These are phyloP conservation scores for Carpinus viminea DNA, from an alignment of 306 rosid species.

Conservation along the genomic window DNA sequence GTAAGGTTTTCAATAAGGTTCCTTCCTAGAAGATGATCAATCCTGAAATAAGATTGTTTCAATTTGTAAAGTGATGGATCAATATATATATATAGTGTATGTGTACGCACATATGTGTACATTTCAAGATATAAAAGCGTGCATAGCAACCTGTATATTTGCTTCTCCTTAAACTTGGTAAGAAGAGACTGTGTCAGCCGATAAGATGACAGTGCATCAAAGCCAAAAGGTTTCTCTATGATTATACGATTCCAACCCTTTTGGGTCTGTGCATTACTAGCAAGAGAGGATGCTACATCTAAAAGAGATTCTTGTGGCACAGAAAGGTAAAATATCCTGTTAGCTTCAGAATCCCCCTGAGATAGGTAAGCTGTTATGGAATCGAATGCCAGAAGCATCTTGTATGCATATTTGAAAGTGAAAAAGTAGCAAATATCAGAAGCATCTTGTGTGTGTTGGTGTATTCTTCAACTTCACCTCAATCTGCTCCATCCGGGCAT, in stretches of 20 bases:
- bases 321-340: slow-evolving; percentile 93
- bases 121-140: slow-evolving; percentile 6
- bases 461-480: slow-evolving; percentile 57
- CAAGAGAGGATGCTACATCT: slow-evolving; percentile 72
- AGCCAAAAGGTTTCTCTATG: slow-evolving; percentile 90
- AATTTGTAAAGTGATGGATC: slow-evolving; percentile 17
- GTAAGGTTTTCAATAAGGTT: slow-evolving; percentile 92
- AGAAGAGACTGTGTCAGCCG: slow-evolving; percentile 78
- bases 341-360: slow-evolving; percentile 71
- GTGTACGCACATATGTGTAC: slow-evolving; percentile 16
- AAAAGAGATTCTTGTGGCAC: slow-evolving; percentile 92
- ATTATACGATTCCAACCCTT: slow-evolving; percentile 96
- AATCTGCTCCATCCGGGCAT: slow-evolving; percentile 69
- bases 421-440: slow-evolving; percentile 15
- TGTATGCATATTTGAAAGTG: slow-evolving; percentile 16
- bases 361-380: slow-evolving; percentile 46
- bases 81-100: neutral
- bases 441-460: neutral
- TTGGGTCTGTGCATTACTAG: slow-evolving; percentile 70
- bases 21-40: slow-evolving; percentile 95
- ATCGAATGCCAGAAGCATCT: slow-evolving; percentile 44
- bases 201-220: slow-evolving; percentile 68
- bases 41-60: slow-evolving; percentile 57
- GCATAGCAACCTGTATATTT: slow-evolving; percentile 71
- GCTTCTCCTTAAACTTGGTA: slow-evolving; percentile 79